A percentile compares a stretch with the other conserved stretches of the same genome.
Conservation (phyloP, 192 early-diverging fungal genomes). For the Rhizoclosmatium sp. region DNA sequence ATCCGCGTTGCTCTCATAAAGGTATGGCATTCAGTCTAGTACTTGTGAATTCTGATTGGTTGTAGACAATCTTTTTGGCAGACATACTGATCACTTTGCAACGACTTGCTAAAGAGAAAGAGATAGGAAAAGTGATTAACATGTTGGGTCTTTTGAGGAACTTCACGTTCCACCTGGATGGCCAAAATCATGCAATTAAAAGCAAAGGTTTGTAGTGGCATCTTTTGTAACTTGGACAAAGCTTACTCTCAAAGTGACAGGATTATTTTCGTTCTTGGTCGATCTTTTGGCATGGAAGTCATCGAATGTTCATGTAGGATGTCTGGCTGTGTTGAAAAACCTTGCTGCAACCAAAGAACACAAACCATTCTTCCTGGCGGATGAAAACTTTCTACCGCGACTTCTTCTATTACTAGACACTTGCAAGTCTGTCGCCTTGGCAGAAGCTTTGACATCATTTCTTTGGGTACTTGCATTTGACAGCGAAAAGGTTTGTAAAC, state of each 20-base stretch:
- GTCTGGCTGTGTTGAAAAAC: conserved; percentile 41
- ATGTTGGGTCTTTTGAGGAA: conserved; percentile 37
- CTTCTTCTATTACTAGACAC: conserved; percentile 15
- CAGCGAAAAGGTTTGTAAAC: conserved; percentile 51
- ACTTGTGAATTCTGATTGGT: not conserved
- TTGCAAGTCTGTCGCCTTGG: conserved; percentile 19
- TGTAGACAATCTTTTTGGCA: conserved; percentile 21
- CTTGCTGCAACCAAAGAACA: conserved; percentile 47
- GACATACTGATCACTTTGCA: conserved; percentile 6
- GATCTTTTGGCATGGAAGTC: conserved; percentile 22
- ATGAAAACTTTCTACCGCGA: conserved; percentile 32
- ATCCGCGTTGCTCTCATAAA: conserved; percentile 38
- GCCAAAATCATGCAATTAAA: conserved; percentile 40
- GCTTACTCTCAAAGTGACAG: conserved; percentile 13
- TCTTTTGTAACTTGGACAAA: not conserved
- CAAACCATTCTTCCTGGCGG: conserved; percentile 45
- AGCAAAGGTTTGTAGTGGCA: conserved; percentile 23
- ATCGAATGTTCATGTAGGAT: not conserved
- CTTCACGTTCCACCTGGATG: conserved; percentile 32
- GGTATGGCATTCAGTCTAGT: conserved; percentile 25
- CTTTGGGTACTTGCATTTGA: conserved; percentile 44
- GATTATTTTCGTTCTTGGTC: conserved; percentile 31
- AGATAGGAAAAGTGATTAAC: conserved; percentile 15
- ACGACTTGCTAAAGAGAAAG: conserved; percentile 36
- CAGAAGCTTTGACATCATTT: conserved; percentile 33